A percentile compares a stretch with the other conserved stretches of the same genome.
These are phyloP conservation scores for Entomophthora muscae DNA, from an alignment of 371 early-diverging fungal species.

Conservation along the genomic window DNA sequence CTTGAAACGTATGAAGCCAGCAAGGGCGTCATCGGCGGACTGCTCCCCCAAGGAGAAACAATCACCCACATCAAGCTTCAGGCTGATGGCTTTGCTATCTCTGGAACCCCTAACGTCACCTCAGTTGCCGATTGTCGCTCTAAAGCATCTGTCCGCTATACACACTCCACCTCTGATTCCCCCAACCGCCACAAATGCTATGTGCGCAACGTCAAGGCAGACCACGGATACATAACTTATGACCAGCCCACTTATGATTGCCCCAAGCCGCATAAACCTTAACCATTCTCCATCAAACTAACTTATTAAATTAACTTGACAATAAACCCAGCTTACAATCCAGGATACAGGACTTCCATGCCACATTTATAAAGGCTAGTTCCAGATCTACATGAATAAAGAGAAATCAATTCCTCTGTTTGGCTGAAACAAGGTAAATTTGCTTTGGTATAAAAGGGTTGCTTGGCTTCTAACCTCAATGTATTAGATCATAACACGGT, in stretches of 20 bases:
- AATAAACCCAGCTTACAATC: too few species aligned
- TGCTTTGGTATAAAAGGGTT: too few species aligned
- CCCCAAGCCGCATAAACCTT: too few species aligned
- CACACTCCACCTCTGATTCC: neutral
- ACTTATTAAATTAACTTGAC: too few species aligned
- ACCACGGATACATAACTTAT: neutral
- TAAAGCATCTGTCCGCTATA: neutral
- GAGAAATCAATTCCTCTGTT: too few species aligned
- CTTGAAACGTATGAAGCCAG: neutral
- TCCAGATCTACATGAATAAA: too few species aligned
- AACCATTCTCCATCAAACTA: too few species aligned
- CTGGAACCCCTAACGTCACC: neutral
- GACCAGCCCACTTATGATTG: neutral
- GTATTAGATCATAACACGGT: too few species aligned
- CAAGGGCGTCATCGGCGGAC: neutral
- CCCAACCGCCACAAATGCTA: neutral
- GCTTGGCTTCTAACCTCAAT: too few species aligned
- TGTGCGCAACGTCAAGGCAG: neutral
- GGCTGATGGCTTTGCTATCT: neutral
- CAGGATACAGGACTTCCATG: too few species aligned
- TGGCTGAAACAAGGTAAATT: too few species aligned
- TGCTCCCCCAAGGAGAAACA: neutral
- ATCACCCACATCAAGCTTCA: neutral
- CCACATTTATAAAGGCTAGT: too few species aligned
- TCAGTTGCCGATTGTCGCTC: neutral